Evolutionary conservation across 2,329 filamentous ascomycete genomes (phyloP).

Genomic region (Scytalidium sp.): DNA sequence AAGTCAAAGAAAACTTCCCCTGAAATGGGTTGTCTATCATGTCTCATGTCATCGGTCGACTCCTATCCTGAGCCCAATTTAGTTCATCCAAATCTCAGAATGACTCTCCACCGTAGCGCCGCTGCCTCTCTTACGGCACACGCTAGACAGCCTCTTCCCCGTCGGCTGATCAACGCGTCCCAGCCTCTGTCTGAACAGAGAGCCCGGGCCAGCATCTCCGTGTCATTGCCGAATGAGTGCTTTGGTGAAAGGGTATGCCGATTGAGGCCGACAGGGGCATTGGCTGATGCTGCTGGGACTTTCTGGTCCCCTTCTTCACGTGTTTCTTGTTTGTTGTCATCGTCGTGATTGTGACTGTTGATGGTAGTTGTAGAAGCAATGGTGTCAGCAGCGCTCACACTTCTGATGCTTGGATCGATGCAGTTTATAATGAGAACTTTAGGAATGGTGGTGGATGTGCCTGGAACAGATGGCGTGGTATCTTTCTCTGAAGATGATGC

Average conservation of each 20-base stretch:
- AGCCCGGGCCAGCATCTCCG: slow-evolving; percentile 69
- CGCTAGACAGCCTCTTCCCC: slow-evolving; percentile 65
- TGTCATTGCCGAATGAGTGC: slow-evolving; percentile 47
- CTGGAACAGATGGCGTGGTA: slow-evolving; percentile 12
- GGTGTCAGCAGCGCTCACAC: no score
- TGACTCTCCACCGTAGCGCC: slow-evolving; percentile 64
- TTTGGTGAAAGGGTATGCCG: neutral
- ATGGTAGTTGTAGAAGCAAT: neutral
- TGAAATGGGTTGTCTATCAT: no score
- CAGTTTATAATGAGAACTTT: slow-evolving; percentile 61
- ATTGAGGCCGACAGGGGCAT: neutral
- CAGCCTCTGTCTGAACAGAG: slow-evolving; percentile 72
- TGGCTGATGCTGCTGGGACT: neutral
- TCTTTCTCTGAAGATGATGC: slow-evolving; percentile 15
- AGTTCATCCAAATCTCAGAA: slow-evolving; percentile 11
- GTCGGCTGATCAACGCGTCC: slow-evolving; percentile 69
- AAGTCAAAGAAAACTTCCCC: no score
- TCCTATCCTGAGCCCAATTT: no score
- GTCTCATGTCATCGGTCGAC: no score
- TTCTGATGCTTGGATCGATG: slow-evolving; percentile 30
- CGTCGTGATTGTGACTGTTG: neutral
- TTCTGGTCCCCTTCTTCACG: slow-evolving; percentile 5
- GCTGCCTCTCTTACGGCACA: slow-evolving; percentile 75
- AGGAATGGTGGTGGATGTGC: slow-evolving; percentile 29
- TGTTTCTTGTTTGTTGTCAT: neutral